Percentiles rank a stretch among this genome's conserved stretches.
Evolutionary conservation across 192 early-diverging fungal genomes (phyloP).

Genomic region (Backusella psychrophila): DNA sequence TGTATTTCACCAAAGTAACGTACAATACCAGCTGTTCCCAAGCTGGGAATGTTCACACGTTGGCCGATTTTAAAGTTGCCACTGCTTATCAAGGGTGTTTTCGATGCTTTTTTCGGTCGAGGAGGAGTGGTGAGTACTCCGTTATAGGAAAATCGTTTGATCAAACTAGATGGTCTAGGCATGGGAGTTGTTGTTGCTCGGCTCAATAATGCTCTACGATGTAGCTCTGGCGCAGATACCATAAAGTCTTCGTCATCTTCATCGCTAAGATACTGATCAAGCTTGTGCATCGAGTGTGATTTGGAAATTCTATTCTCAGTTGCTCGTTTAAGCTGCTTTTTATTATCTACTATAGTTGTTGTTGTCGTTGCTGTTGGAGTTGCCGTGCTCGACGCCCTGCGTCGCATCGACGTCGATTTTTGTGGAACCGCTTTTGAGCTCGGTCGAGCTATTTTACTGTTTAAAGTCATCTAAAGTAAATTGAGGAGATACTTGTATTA

Average conservation of each 20-base stretch:
- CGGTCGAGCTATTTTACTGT: conserved; percentile 12
- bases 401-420: neutral
- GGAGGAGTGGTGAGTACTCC: neutral
- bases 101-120: neutral
- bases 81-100: neutral
- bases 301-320: neutral
- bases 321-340: neutral
- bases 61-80: conserved; percentile 2
- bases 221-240: neutral
- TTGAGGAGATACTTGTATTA: neutral
- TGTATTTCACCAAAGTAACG: conserved; percentile 66
- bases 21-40: conserved; percentile 52
- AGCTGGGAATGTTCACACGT: conserved; percentile 14
- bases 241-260: conserved; percentile 7
- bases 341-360: neutral
- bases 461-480: neutral
- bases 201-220: neutral
- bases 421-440: neutral
- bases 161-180: conserved; percentile 9
- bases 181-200: conserved; percentile 10
- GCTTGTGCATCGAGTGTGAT: conserved; percentile 6
- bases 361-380: neutral
- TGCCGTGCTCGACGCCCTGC: neutral
- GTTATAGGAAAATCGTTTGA: conserved; percentile 7
- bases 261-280: conserved; percentile 3